A percentile compares a stretch with the other conserved stretches of the same genome.
Evolutionary conservation across 2,329 filamentous ascomycete genomes (phyloP).

Genomic region (Albophoma yamanashiensis): DNA sequence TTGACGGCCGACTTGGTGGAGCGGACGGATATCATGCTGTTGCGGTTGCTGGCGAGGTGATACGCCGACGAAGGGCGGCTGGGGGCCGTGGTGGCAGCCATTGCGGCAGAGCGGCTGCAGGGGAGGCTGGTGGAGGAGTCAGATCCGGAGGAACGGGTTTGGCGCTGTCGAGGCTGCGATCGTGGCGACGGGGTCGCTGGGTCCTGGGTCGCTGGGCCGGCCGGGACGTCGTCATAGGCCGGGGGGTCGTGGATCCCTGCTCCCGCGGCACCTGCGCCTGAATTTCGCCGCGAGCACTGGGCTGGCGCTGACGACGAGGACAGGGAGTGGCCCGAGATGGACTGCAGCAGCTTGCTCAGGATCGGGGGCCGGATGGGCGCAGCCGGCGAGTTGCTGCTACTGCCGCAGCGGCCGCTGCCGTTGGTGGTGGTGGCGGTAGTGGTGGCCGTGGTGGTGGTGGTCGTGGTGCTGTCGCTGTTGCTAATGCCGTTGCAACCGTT

Average conservation of each 20-base stretch:
- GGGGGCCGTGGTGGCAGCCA: slow-evolving; percentile 13
- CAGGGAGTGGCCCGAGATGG: slow-evolving; percentile 1
- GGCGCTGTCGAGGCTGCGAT: neutral
- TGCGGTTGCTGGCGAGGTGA: slow-evolving; percentile 25
- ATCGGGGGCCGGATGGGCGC: slow-evolving; percentile 1
- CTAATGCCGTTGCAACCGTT: neutral
- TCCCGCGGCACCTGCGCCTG: slow-evolving; percentile 1
- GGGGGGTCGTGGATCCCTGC: slow-evolving; percentile 12
- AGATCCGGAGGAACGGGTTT: slow-evolving; percentile 1
- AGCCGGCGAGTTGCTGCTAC: neutral
- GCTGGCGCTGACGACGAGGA: neutral
- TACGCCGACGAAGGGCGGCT: slow-evolving; percentile 10
- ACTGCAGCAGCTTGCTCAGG: slow-evolving; percentile 7
- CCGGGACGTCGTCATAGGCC: slow-evolving; percentile 19
- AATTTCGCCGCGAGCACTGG: neutral
- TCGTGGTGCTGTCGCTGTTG: slow-evolving; percentile 1
- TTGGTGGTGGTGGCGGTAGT: neutral
- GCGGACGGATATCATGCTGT: slow-evolving; percentile 39
- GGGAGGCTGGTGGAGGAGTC: neutral
- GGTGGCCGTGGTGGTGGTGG: neutral
- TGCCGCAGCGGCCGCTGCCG: neutral
- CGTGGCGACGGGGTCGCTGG: neutral
- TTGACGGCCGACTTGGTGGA: slow-evolving; percentile 39
- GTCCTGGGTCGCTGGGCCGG: slow-evolving; percentile 7
- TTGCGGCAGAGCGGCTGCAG: slow-evolving; percentile 3